A percentile compares a stretch with the other conserved stretches of the same genome.
phyloP scores from a whole-genome alignment of 768 basidiomycete species.

The Hirschioporus abietinus region DNA sequence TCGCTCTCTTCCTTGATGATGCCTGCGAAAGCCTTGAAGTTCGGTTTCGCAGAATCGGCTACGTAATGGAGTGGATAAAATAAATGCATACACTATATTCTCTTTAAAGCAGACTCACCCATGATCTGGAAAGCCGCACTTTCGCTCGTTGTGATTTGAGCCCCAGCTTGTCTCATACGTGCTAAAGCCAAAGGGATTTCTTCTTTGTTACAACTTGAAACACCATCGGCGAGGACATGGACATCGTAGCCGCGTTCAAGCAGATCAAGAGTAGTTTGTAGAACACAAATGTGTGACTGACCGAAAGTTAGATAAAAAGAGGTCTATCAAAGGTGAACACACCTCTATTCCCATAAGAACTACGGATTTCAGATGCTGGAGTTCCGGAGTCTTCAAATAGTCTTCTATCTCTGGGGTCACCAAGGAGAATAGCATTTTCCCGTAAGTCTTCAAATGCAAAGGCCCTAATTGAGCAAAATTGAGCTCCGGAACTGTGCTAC shows the following conservation, averaged over 20 bases:
- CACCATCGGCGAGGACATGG: conserved; percentile 77
- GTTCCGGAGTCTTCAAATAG: conserved; percentile 37
- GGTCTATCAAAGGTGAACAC: conserved; percentile 15
- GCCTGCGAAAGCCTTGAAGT: conserved; percentile 67
- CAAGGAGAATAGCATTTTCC: conserved; percentile 89
- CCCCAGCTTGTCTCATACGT: conserved; percentile 68
- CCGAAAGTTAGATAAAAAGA: conserved; percentile 3
- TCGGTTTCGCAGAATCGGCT: conserved; percentile 56
- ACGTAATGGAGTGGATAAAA: conserved; percentile 12
- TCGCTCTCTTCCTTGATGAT: conserved; percentile 78
- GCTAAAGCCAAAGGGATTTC: conserved; percentile 76
- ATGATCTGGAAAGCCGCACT: conserved; percentile 75
- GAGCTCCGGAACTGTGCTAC: conserved; percentile 60
- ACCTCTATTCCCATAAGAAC: conserved; percentile 90
- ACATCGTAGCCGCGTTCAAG: conserved; percentile 44
- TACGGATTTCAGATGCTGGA: conserved; percentile 48
- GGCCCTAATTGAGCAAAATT: conserved; percentile 47
- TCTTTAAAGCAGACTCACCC: conserved; percentile 29
- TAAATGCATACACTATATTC: conserved; percentile 13
- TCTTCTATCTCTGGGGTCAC: conserved; percentile 57
- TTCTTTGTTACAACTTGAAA: conserved; percentile 75
- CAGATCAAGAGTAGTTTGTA: conserved; percentile 77
- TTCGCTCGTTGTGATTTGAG: conserved; percentile 75
- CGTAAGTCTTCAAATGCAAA: conserved; percentile 55
- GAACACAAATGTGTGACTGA: conserved; percentile 84